A percentile compares a stretch with the other conserved stretches of the same genome.
Conservation (phyloP, 257 asterid species). For the Solanum acaule region DNA sequence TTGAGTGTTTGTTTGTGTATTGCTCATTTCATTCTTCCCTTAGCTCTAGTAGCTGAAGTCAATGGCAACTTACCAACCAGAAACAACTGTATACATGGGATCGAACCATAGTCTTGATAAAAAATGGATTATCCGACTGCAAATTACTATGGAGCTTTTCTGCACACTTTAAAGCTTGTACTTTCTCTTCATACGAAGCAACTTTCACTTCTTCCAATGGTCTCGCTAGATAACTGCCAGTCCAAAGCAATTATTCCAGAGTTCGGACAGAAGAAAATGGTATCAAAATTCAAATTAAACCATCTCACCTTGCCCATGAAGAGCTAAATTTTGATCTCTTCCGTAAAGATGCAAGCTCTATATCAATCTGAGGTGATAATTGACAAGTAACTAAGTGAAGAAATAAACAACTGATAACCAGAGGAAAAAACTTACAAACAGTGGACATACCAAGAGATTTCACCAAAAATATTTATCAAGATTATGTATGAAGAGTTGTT, state of each 20-base stretch:
- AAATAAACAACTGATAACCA: neutral
- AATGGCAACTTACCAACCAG: constrained; percentile 69
- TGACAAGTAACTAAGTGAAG: neutral
- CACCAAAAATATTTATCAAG: neutral
- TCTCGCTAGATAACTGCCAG: constrained; percentile 67
- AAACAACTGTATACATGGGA: constrained; percentile 95
- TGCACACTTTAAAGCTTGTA: constrained; percentile 44
- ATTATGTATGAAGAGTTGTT: neutral
- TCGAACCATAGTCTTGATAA: constrained; percentile 76
- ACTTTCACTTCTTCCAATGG: constrained; percentile 69
- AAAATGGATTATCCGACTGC: constrained; percentile 48
- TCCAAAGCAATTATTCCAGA: neutral
- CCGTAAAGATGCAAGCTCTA: constrained; percentile 37
- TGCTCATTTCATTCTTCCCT: neutral
- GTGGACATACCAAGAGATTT: neutral
- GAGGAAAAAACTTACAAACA: neutral
- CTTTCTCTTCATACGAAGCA: constrained; percentile 53
- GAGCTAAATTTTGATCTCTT: constrained; percentile 43
- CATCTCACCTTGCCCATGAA: constrained; percentile 63
- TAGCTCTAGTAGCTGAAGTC: neutral
- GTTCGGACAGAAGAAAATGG: neutral
- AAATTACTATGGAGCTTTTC: constrained; percentile 61
- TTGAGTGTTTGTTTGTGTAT: neutral
- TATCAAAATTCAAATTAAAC: neutral
- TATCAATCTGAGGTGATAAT: constrained; percentile 28